Base-by-base conservation (phyloP, 176 grass and related monocot species). In the Thinopyrum elongatum region DNA sequence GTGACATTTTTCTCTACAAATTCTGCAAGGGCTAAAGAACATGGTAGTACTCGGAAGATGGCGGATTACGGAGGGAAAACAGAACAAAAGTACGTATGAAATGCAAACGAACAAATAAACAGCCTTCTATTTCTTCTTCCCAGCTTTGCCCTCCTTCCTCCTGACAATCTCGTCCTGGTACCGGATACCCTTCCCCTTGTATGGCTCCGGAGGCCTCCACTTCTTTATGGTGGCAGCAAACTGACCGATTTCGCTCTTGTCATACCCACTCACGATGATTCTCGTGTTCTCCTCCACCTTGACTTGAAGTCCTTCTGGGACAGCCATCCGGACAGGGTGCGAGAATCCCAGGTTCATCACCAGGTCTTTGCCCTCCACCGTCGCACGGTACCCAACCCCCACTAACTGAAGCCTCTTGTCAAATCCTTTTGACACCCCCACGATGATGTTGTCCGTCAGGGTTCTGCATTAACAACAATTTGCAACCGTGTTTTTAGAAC, bases 111-210 rank as follows among this genome's bases (percentile, higher is more conserved):
- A 27, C 17, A 16, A 79, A 53, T 68, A 25, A 49, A 27, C 62
- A 38, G 25, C 34, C 30, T 78, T 88, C 92, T 96, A 96, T 70
- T 99, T 99, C 84, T 96, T 99, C 89, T 99, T 99, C 22, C 97
- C 97, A 64, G 97, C 92, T 94, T 99, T 96, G 73, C 97, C 97
- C 33, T 96, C 97, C 94, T 99, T 96, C 70, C 83, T 94, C 89
- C 94, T 91, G 15, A 99, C 94, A 80, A 90, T 80, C 41, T 99
- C 92, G 73, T 90, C 86, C 27, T 82, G 80, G 85, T 96, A 99
- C 39, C 90, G 82, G 77, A 99, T 91, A 29, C 97, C 97, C 83
- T 99, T 99, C 5, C 97, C 97, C 77, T 99, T 99, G 92, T 99
- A 99, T 31, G 97, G 97, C 67, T 99, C 94, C 3, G 97, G 97